phyloP scores from a whole-genome alignment of 768 basidiomycete species.

The Piloderma croceum region DNA sequence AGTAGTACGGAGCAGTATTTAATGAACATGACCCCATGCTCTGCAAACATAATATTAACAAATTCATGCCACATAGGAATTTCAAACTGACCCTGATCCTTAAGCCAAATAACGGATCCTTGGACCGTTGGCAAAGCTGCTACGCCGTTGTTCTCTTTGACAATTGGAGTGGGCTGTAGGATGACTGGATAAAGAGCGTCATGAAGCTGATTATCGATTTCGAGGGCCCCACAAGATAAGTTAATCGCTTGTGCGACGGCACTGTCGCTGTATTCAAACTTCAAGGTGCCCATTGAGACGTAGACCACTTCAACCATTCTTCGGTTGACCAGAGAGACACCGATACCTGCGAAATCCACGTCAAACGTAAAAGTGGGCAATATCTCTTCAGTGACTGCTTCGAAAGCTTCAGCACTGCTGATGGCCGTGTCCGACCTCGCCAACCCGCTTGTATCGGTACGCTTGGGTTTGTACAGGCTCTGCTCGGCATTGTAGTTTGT shows the following conservation, averaged over 20 bases:
- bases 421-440: slow-evolving; percentile 66
- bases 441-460: slow-evolving; percentile 40
- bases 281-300: slow-evolving; percentile 68
- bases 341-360: slow-evolving; percentile 84
- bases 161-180: slow-evolving; percentile 86
- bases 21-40: slow-evolving; percentile 96
- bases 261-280: slow-evolving; percentile 81
- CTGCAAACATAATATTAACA: slow-evolving; percentile 43
- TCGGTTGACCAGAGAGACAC: slow-evolving; percentile 86
- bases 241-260: slow-evolving; percentile 73
- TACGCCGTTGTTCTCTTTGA: slow-evolving; percentile 66
- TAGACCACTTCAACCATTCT: slow-evolving; percentile 88
- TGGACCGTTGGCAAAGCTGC: slow-evolving; percentile 88
- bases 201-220: slow-evolving; percentile 96
- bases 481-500: slow-evolving; percentile 80
- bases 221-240: slow-evolving; percentile 78
- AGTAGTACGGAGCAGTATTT: slow-evolving; percentile 94
- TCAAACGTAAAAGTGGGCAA: slow-evolving; percentile 58
- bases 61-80: background rate
- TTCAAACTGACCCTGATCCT: slow-evolving; percentile 72
- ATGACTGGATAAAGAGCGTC: slow-evolving; percentile 94
- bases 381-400: slow-evolving; percentile 75
- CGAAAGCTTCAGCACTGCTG: slow-evolving; percentile 71
- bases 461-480: slow-evolving; percentile 83
- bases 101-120: slow-evolving; percentile 81